Base-by-base conservation (phyloP, 1,284 basidiomycete species). In the Mycocalia duriaeana region DNA sequence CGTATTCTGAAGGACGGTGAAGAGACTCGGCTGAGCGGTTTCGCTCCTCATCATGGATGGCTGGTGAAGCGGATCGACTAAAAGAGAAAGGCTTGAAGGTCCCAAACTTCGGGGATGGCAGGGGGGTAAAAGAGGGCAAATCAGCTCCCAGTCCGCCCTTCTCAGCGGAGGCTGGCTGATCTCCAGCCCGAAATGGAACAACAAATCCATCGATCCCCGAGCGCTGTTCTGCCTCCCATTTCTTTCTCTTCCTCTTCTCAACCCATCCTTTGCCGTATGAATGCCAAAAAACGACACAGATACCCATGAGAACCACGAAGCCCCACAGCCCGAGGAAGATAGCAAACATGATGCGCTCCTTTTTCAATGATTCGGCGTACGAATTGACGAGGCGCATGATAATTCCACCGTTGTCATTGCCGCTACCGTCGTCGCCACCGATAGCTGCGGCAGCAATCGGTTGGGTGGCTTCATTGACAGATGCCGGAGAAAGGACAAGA, bases 281-380 rank as follows among this genome's bases (percentile, higher is more conserved):
- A 45, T 64, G 61, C 61, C 60, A 66, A 3, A 64, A 37, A 4
- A 67, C 46, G 28, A 67, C 50, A 31, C 42, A 38, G 13, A 66
- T 39, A 34, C 58, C 91, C 75, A 91, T 84, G 50, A 91, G 52
- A 14, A 91, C 77, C 37, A 93, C 87, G 25, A 90, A 39, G 14
- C 65, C 75, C 86, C 91, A 97, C 1, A 95, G 68, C 0, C 70
- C 85, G 48, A 95, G 74, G 68, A 96, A 88, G 50, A 93, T 72
- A 2, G 66, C 64, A 65, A 95, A 96, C 75, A 94, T 89, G 47
- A 63, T 62, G 23, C 85, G 80, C 65, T 96, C 91, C 62, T 86
- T 84, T 65, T 81, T 73, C 51, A 98, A 72, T 11, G 82, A 79
- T 16, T 68, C 68, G 19, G 84, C 77, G 61, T 96, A 97, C 16